Percentiles rank a stretch among this genome's conserved stretches.
These are phyloP conservation scores for Alternaria consortialis DNA, from an alignment of 2,329 filamentous ascomycete species.

Conservation along the genomic window DNA sequence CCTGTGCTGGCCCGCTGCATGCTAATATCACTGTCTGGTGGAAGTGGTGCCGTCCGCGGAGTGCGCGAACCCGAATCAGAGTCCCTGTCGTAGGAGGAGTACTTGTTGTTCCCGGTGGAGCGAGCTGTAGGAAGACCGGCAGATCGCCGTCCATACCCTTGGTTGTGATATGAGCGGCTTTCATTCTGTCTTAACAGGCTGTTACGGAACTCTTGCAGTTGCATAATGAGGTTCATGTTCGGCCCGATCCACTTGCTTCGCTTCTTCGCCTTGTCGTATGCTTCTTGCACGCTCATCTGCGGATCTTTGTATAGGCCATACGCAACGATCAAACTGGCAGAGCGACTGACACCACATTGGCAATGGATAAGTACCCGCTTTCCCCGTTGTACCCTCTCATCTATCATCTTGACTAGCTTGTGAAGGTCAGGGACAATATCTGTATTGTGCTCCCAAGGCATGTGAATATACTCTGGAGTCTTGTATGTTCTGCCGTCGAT, in stretches of 20 bases:
- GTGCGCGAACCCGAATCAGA: slow-evolving; percentile 44
- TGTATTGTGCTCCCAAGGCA: slow-evolving; percentile 89
- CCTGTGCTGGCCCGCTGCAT: slow-evolving; percentile 56
- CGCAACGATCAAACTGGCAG: slow-evolving; percentile 85
- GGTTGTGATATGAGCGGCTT: slow-evolving; percentile 41
- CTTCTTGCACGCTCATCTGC: slow-evolving; percentile 79
- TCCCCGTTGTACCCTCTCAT: slow-evolving; percentile 73
- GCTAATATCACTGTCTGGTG: slow-evolving; percentile 59
- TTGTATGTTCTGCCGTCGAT: slow-evolving; percentile 41
- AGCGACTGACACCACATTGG: slow-evolving; percentile 85
- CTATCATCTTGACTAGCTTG: slow-evolving; percentile 77
- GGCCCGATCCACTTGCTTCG: slow-evolving; percentile 89
- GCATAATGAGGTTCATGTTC: slow-evolving; percentile 93
- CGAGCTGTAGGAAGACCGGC: slow-evolving; percentile 40
- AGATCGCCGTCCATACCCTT: slow-evolving; percentile 45
- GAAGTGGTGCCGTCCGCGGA: slow-evolving; percentile 51
- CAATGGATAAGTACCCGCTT: slow-evolving; percentile 86
- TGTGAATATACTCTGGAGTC: slow-evolving; percentile 83
- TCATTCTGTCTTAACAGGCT: slow-evolving; percentile 54
- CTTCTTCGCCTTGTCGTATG: slow-evolving; percentile 80
- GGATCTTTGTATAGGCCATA: slow-evolving; percentile 85
- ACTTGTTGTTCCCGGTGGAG: slow-evolving; percentile 38
- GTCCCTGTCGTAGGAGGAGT: slow-evolving; percentile 46
- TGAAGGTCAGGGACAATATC: slow-evolving; percentile 82
- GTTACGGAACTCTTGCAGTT: slow-evolving; percentile 77